Base-by-base conservation (phyloP, 805 yeast species). In the Candida pseudofarinosa region DNA sequence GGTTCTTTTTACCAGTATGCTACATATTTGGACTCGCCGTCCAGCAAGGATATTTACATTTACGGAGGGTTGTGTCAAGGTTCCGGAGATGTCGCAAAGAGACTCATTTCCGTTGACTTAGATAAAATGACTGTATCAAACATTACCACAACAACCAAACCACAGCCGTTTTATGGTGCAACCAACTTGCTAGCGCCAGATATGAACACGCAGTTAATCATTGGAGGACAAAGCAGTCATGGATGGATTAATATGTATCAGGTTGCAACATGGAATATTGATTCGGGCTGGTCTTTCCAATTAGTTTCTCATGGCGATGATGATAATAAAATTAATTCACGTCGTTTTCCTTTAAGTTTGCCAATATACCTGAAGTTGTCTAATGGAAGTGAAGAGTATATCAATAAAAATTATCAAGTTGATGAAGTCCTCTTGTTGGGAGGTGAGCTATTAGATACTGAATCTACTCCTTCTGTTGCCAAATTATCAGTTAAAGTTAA, bases 231-330 rank as follows among this genome's bases (percentile, higher is more conserved):
- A 41, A 74, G 86, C 2, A 51, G 58, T 4, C 52, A 63, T 2
- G 88, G 88, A 0, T 85, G 90, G 88, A 76, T 85, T 30, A 76
- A 78, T 47, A 77, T 85, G 81, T 73, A 74, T 51, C 93, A 85
- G 59, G 63, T 84, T 15, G 91, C 93, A 0, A 60, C 83, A 2
- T 85, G 89, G 86, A 81, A 80, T 51, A 79, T 78, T 46, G 67
- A 70, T 38, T 64, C 85, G 6, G 75, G 75, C 0, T 87, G 95
- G 95, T 74, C 85, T 3, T 85, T 79, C 56, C 50, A 60, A 33
- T 51, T 59, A 47, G 53, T 66, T 1, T 47, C 51, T 8, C 57
- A 55, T 40, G 61, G 62, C 31, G 34, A 41, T 6, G 62, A 62
- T 33, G 26, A 35, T 4, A 46, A 48, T 12, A 46, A 63, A 8